Percentiles rank a stretch among this genome's conserved stretches.
These are phyloP conservation scores for Podospora appendiculata DNA, from an alignment of 495 filamentous ascomycete species.

Conservation along the genomic window DNA sequence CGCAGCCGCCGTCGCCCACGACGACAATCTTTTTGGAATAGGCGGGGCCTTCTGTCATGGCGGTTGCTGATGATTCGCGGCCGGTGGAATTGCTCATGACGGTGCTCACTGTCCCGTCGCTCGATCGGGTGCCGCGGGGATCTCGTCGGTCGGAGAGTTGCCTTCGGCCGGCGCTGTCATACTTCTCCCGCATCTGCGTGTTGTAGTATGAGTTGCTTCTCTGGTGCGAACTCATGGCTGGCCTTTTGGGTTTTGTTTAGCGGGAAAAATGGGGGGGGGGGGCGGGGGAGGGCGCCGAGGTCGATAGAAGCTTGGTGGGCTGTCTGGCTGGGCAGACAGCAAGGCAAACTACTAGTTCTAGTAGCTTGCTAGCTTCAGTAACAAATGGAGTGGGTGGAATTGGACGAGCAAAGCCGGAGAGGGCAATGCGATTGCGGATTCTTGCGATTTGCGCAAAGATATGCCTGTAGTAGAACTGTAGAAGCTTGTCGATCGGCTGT, in stretches of 20 bases:
- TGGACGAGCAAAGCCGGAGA: no score
- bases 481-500: no score
- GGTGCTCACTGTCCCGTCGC: constrained; percentile 78
- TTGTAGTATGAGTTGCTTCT: constrained; percentile 38
- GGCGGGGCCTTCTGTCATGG: constrained; percentile 79
- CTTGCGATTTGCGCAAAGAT: no score
- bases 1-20: constrained; percentile 94
- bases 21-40: constrained; percentile 99
- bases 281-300: no score
- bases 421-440: no score
- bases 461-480: no score
- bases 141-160: constrained; percentile 28
- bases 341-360: no score
- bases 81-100: constrained; percentile 54
- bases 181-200: constrained; percentile 28
- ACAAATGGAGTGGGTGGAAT: no score
- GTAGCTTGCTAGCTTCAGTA: no score
- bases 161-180: constrained; percentile 30
- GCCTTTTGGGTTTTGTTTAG: constrained; percentile 9
- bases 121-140: constrained; percentile 36
- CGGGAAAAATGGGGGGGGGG: neutral
- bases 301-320: no score
- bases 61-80: constrained; percentile 68
- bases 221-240: constrained; percentile 36
- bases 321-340: no score